Percentiles rank a stretch among this genome's conserved stretches.
phyloP scores from a whole-genome alignment of 1,284 basidiomycete species.

The Naganishia liquefaciens region DNA sequence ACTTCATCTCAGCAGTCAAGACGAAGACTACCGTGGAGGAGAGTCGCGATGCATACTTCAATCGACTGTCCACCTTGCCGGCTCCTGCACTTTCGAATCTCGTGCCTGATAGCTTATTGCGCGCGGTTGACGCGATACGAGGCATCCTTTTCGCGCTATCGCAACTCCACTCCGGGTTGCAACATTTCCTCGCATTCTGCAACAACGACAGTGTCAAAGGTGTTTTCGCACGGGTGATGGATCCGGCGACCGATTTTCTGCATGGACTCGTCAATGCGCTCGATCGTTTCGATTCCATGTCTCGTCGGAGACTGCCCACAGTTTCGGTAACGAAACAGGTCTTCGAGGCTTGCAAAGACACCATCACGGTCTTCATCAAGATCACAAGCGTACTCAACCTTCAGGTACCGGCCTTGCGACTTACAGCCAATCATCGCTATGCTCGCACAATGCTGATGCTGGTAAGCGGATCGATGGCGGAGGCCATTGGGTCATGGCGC shows the following conservation, averaged over 20 bases:
- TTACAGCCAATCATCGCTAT: constrained; percentile 76
- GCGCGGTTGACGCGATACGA: constrained; percentile 81
- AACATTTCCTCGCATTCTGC: constrained; percentile 83
- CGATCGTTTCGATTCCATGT: constrained; percentile 86
- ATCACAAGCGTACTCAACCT: constrained; percentile 78
- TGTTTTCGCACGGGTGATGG: constrained; percentile 77
- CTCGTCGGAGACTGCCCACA: constrained; percentile 66
- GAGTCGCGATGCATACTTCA: constrained; percentile 91
- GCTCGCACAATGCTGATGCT: constrained; percentile 83
- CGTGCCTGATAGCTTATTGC: constrained; percentile 71
- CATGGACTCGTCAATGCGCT: constrained; percentile 81
- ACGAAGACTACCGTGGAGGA: constrained; percentile 59
- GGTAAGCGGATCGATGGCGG: constrained; percentile 85
- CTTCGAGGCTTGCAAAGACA: constrained; percentile 80
- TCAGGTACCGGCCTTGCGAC: constrained; percentile 66
- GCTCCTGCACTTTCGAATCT: constrained; percentile 60
- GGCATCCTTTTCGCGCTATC: constrained; percentile 90
- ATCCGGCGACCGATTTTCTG: constrained; percentile 81
- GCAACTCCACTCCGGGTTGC: constrained; percentile 85
- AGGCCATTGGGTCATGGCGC: constrained; percentile 84
- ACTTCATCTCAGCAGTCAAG: constrained; percentile 23
- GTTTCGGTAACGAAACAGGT: constrained; percentile 71
- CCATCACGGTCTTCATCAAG: constrained; percentile 80
- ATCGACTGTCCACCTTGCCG: constrained; percentile 74
- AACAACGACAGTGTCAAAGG: constrained; percentile 82